These are phyloP conservation scores for Penicillium lividum DNA, from an alignment of 495 filamentous ascomycete species.

Conservation along the genomic window DNA sequence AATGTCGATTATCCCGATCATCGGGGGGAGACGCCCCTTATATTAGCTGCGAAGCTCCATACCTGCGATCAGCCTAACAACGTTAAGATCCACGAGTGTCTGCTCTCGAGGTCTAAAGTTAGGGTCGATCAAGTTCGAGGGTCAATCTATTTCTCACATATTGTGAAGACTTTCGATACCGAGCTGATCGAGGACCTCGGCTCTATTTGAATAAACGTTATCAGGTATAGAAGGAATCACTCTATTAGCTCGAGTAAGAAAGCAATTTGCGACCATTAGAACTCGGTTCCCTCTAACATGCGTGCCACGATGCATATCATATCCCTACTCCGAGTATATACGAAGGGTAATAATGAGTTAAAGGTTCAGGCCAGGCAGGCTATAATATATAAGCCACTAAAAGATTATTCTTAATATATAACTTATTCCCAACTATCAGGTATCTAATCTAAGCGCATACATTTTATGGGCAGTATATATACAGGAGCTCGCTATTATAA, in stretches of 20 bases:
- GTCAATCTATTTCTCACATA: neutral
- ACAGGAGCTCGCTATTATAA: neutral
- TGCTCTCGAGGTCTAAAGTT: neutral
- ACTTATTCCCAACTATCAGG: neutral
- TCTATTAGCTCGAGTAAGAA: neutral
- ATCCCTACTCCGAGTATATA: neutral
- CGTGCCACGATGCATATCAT: neutral
- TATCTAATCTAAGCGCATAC: neutral
- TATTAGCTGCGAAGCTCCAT: neutral
- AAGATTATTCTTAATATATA: neutral
- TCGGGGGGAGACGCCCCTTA: neutral
- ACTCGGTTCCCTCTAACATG: neutral
- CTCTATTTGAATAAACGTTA: neutral
- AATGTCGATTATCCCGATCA: constrained; percentile 9
- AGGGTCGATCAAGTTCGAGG: neutral
- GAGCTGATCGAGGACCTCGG: neutral
- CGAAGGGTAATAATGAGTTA: neutral
- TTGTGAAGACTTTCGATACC: neutral
- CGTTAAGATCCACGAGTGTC: neutral
- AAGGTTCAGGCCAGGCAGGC: neutral
- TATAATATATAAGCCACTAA: neutral
- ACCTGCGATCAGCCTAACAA: neutral
- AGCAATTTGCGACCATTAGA: neutral
- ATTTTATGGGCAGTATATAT: neutral
- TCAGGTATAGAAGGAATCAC: neutral